Percentiles rank a stretch among this genome's conserved stretches.
Evolutionary conservation across 176 grass and related monocot species (phyloP).

Genomic region (Guadua angustifolia): DNA sequence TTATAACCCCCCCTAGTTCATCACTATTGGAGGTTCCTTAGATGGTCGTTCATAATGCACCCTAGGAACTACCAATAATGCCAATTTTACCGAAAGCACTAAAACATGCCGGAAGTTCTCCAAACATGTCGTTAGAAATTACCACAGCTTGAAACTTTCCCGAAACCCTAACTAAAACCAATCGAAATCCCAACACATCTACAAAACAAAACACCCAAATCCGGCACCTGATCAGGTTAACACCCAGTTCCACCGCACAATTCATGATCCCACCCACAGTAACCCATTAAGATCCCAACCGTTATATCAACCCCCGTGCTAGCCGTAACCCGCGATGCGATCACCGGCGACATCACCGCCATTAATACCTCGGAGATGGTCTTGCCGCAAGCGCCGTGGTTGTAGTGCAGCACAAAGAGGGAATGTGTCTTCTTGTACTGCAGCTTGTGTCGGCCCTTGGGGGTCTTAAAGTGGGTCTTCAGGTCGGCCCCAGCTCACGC

Average conservation of each 20-base stretch:
- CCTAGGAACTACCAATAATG: neutral
- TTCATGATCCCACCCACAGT: conserved; percentile 40
- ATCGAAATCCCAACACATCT: conserved; percentile 31
- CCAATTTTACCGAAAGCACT: neutral
- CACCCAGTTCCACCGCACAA: conserved; percentile 18
- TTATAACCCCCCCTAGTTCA: neutral
- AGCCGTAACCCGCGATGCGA: neutral
- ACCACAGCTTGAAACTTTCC: neutral
- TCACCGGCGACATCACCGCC: neutral
- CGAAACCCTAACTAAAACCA: neutral
- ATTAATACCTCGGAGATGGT: conserved; percentile 76
- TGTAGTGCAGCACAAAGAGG: conserved; percentile 67
- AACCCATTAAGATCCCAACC: conserved; percentile 17
- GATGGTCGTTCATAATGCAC: neutral
- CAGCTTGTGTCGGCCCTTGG: conserved; percentile 91
- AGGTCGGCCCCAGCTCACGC: conserved; percentile 49
- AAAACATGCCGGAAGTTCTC: conserved; percentile 9
- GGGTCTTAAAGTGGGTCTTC: conserved; percentile 97
- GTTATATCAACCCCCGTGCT: neutral
- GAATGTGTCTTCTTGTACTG: conserved; percentile 95
- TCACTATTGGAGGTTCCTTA: neutral
- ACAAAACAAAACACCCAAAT: neutral
- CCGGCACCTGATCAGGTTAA: conserved; percentile 42
- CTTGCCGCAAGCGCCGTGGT: conserved; percentile 68
- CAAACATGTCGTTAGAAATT: conserved; percentile 15